phyloP scores from a whole-genome alignment of 306 rosid genomes.

The Morella rubra region DNA sequence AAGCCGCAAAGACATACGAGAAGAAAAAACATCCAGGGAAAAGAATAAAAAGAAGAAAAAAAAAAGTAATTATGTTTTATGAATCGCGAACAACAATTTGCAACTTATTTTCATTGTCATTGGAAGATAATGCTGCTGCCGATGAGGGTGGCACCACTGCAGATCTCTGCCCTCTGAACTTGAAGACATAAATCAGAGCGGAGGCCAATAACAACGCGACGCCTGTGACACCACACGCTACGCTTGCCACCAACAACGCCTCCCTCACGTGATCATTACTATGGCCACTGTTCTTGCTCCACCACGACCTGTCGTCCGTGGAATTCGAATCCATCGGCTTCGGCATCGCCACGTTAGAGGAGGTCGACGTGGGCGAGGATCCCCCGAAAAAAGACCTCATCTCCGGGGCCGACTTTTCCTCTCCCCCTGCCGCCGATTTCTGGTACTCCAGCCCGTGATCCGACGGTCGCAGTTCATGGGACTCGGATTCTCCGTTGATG shows the following conservation, averaged over 20 bases:
- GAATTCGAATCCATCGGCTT: constrained; percentile 42
- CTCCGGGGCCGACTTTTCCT: constrained; percentile 33
- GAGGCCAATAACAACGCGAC: constrained; percentile 63
- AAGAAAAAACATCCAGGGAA: not conserved
- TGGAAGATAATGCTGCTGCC: constrained; percentile 15
- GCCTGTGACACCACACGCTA: constrained; percentile 76
- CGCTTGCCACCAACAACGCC: constrained; percentile 57
- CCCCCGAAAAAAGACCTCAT: constrained; percentile 71
- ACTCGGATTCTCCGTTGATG: constrained; percentile 29
- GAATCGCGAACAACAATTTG: constrained; percentile 30
- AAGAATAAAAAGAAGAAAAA: not conserved
- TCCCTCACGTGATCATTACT: constrained; percentile 33
- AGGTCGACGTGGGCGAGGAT: constrained; percentile 38
- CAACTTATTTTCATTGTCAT: constrained; percentile 24
- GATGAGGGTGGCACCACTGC: not conserved
- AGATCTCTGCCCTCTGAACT: constrained; percentile 28
- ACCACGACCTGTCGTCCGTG: constrained; percentile 40
- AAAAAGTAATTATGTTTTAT: not conserved
- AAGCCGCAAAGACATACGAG: too few species aligned
- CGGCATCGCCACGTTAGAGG: constrained; percentile 39
- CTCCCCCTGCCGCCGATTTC: constrained; percentile 39
- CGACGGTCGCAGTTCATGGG: constrained; percentile 74
- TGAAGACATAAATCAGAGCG: constrained; percentile 45
- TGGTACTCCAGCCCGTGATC: constrained; percentile 72
- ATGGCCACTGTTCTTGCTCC: constrained; percentile 31